Evolutionary conservation across 345 rosid genomes (phyloP).

Genomic region (Fremontodendron californicum): DNA sequence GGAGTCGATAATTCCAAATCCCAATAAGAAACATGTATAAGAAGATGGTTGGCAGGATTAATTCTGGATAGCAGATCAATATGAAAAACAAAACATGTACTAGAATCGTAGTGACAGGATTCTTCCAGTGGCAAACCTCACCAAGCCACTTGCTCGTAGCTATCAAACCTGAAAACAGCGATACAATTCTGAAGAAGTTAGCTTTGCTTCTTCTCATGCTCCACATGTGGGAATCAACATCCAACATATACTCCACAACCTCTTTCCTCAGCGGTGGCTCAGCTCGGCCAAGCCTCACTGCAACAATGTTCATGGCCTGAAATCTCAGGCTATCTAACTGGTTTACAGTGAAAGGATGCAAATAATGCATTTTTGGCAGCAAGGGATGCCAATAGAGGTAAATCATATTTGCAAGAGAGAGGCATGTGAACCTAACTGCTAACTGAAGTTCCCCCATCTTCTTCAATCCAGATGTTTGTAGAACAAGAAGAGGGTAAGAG

Average conservation of each 20-base stretch:
- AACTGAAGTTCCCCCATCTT: constrained; percentile 84
- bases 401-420: constrained; percentile 69
- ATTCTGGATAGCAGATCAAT: constrained; percentile 74
- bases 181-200: constrained; percentile 79
- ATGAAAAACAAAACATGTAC: constrained; percentile 70
- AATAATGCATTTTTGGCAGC: constrained; percentile 84
- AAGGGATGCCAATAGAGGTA: constrained; percentile 69
- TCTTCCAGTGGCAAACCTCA: constrained; percentile 72
- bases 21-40: constrained; percentile 84
- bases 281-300: constrained; percentile 61
- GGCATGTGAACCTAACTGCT: constrained; percentile 70
- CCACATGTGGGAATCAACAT: constrained; percentile 94
- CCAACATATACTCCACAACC: constrained; percentile 89
- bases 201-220: constrained; percentile 94
- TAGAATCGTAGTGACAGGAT: constrained; percentile 59
- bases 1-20: constrained; percentile 65
- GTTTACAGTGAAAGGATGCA: constrained; percentile 81
- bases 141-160: constrained; percentile 72
- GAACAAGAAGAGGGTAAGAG: constrained; percentile 74
- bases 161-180: constrained; percentile 58
- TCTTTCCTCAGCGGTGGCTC: constrained; percentile 86
- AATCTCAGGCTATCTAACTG: constrained; percentile 70
- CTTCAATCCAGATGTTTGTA: constrained; percentile 66
- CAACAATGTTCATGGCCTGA: constrained; percentile 81
- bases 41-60: constrained; percentile 72